Evolutionary conservation across 768 basidiomycete species (phyloP).

Genomic region (Tubosaeta sp.): DNA sequence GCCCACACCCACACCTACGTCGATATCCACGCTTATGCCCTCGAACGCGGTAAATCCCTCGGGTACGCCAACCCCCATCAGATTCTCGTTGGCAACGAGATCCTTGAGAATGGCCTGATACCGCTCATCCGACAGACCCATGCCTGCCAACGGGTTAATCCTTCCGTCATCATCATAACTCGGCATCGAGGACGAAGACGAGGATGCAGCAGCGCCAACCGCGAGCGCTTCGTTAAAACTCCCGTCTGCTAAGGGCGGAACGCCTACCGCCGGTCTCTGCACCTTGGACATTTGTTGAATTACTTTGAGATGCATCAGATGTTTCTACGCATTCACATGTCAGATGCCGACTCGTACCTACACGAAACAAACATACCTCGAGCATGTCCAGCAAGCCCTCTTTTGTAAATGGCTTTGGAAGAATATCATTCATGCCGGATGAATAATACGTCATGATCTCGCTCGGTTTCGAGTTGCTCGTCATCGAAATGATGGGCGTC

Average conservation of each 20-base stretch:
- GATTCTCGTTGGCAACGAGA: conserved; percentile 61
- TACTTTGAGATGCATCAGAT: conserved; percentile 80
- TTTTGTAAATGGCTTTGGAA: conserved; percentile 97
- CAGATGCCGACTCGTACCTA: not conserved
- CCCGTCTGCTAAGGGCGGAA: conserved; percentile 54
- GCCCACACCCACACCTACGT: conserved; percentile 37
- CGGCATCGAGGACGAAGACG: conserved; percentile 23
- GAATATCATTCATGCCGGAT: conserved; percentile 90
- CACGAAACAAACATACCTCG: conserved; percentile 48
- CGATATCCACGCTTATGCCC: conserved; percentile 10
- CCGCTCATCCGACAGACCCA: conserved; percentile 88
- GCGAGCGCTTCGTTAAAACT: conserved; percentile 54
- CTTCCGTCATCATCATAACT: conserved; percentile 41
- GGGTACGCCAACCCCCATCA: conserved; percentile 40
- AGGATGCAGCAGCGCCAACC: conserved; percentile 29
- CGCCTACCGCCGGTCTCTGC: conserved; percentile 57
- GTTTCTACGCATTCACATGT: conserved; percentile 50
- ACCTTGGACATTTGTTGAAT: conserved; percentile 73
- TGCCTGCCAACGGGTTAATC: conserved; percentile 80
- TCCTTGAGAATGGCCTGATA: conserved; percentile 76
- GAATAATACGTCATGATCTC: conserved; percentile 81
- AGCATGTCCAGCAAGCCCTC: conserved; percentile 88
- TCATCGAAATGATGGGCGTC: conserved; percentile 99
- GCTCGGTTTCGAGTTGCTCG: conserved; percentile 87
- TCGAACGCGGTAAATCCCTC: conserved; percentile 23